Evolutionary conservation across 257 asterid species (phyloP), one percentile per base, ranked within the genome.

Genomic region (Fraxinus pennsylvanica): DNA sequence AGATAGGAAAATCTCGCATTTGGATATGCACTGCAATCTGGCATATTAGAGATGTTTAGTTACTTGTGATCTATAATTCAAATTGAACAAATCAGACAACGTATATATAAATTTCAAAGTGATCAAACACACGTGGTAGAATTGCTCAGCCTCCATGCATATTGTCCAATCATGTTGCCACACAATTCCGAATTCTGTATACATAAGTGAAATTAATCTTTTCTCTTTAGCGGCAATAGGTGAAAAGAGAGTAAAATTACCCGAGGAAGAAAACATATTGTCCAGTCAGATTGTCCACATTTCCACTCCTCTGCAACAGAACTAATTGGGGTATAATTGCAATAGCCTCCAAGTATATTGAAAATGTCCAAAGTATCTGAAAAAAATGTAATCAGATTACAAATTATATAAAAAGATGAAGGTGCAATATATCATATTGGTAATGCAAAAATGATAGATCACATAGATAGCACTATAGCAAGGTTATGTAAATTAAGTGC

Each of bases 281-380:
- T 82, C 97, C 98, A 38, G 97, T 81, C 82, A 94, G 89, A 75
- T 94, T 94, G 88, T 94, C 98, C 83, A 94, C 97, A 73, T 94
- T 94, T 84, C 98, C 97, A 87, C 98, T 90, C 88, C 98, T 91
- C 88, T 94, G 98, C 92, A 94, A 83, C 76, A 94, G 87, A 70
- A 94, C 94, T 90, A 94, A 85, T 87, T 92, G 98, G 30, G 98
- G 98, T 78, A 94, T 87, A 79, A 94, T 94, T 54, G 92, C 91
- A 74, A 87, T 88, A 74, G 95, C 92, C 83, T 90, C 97, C 90
- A 92, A 82, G 85, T 92, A 92, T 79, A 92, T 87, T 72, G 97
- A 92, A 79, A 94, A 92, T 59, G 96, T 95, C 98, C 98, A 94
- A 66, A 91, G 83, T 83, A 94, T 75, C 98, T 94, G 92, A 72